Evolutionary conservation across 306 rosid genomes (phyloP).

Genomic region (Castanea crenata): DNA sequence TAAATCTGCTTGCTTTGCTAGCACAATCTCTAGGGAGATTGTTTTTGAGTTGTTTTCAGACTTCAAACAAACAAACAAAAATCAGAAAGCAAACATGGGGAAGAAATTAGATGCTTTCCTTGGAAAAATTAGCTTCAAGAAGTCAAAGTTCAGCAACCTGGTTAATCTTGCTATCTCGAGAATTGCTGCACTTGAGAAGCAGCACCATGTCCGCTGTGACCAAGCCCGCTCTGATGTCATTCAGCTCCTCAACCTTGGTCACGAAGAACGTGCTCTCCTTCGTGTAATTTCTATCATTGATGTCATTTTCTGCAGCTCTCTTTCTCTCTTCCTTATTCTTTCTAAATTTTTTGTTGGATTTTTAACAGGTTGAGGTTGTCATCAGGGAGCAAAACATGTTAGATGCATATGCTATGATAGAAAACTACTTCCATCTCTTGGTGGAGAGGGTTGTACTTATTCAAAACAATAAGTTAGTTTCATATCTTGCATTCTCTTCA

Average conservation of each 20-base stretch:
- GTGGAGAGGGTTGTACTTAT: constrained; percentile 39
- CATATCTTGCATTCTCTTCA: neutral
- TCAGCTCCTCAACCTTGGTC: constrained; percentile 54
- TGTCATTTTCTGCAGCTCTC: neutral
- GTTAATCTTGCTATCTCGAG: constrained; percentile 47
- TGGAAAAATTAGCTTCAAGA: constrained; percentile 40
- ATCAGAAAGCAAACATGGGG: constrained; percentile 44
- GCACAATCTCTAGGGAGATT: too few species aligned
- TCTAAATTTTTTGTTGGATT: constrained; percentile 6
- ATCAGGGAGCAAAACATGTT: constrained; percentile 55
- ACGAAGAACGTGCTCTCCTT: constrained; percentile 58
- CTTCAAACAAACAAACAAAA: too few species aligned
- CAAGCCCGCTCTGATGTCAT: constrained; percentile 50
- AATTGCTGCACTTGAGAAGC: constrained; percentile 51
- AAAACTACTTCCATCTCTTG: constrained; percentile 42
- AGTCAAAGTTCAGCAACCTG: constrained; percentile 43
- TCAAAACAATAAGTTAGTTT: constrained; percentile 42
- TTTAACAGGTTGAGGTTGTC: constrained; percentile 56
- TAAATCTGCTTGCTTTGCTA: too few species aligned
- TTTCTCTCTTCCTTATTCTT: neutral
- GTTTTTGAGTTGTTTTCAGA: too few species aligned
- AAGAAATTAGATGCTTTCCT: constrained; percentile 37
- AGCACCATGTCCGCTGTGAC: constrained; percentile 37
- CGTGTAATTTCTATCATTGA: constrained; percentile 37
- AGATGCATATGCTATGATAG: constrained; percentile 51